A percentile compares a stretch with the other conserved stretches of the same genome.
Evolutionary conservation across 2,329 filamentous ascomycete species (phyloP).

Genomic region (Trichoderma gracile): DNA sequence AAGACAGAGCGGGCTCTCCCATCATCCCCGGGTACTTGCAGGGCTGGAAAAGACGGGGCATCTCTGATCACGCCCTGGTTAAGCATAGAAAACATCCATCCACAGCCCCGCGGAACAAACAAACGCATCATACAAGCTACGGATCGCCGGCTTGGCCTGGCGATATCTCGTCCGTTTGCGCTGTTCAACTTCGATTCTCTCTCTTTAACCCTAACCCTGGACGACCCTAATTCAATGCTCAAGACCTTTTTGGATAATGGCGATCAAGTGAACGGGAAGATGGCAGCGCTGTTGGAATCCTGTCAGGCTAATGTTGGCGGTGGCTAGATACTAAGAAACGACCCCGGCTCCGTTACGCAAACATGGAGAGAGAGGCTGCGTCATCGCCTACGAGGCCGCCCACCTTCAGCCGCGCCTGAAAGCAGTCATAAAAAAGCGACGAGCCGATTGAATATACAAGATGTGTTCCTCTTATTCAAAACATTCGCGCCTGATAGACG

Average conservation of each 20-base stretch:
- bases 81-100: background rate
- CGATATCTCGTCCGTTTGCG: background rate
- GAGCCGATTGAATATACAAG: background rate
- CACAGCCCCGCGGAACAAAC: background rate
- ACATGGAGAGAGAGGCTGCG: conserved; percentile 6
- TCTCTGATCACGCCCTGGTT: too few species aligned
- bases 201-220: background rate
- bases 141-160: background rate
- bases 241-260: too few species aligned
- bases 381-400: conserved; percentile 20
- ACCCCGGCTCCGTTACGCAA: conserved; percentile 7
- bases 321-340: background rate
- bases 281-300: background rate
- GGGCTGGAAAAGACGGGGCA: background rate
- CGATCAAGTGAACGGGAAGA: background rate
- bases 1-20: background rate
- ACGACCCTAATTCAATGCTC: background rate
- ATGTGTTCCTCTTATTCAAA: background rate
- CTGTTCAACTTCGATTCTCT: too few species aligned
- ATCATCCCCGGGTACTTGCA: background rate
- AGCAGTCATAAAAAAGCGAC: background rate
- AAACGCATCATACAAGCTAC: background rate
- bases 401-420: background rate
- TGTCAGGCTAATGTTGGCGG: background rate
- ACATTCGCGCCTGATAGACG: background rate